Evolutionary conservation across 495 filamentous ascomycete species (phyloP).

Genomic region (Aspergillus carlsbadensis): DNA sequence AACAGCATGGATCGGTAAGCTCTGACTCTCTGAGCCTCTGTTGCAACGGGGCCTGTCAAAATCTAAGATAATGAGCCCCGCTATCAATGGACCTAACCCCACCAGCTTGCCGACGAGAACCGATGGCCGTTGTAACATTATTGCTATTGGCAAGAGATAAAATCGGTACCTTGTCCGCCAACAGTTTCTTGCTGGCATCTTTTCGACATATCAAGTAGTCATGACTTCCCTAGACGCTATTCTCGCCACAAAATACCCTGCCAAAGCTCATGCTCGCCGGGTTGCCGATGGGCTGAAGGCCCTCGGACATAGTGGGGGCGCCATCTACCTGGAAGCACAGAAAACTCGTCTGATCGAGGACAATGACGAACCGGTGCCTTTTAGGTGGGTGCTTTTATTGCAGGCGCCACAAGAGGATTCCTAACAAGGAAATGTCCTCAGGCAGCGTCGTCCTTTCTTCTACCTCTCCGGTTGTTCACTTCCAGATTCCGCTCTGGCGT

Average conservation of each 20-base stretch:
- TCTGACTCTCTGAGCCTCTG: too few species aligned
- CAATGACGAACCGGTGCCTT: slow-evolving; percentile 73
- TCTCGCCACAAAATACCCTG: slow-evolving; percentile 83
- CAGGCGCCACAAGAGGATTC: neutral
- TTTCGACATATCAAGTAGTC: slow-evolving; percentile 1
- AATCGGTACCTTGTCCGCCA: neutral
- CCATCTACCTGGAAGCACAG: slow-evolving; percentile 84
- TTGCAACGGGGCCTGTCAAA: neutral
- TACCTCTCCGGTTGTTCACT: slow-evolving; percentile 87
- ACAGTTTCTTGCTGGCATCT: neutral
- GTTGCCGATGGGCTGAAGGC: slow-evolving; percentile 71
- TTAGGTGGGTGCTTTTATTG: slow-evolving; percentile 57
- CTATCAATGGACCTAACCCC: slow-evolving; percentile 11
- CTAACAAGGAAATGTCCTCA: slow-evolving; percentile 15
- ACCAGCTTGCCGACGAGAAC: neutral
- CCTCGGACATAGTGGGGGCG: slow-evolving; percentile 31
- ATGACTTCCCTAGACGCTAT: slow-evolving; percentile 46
- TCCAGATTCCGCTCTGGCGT: slow-evolving; percentile 78
- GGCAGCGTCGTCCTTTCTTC: slow-evolving; percentile 89
- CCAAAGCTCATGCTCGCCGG: slow-evolving; percentile 79
- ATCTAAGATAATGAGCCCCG: slow-evolving; percentile 8
- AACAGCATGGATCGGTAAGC: too few species aligned
- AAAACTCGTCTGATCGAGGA: slow-evolving; percentile 77
- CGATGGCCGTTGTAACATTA: slow-evolving; percentile 1
- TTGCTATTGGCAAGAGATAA: slow-evolving; percentile 2